Percentiles rank a stretch among this genome's conserved stretches.
Evolutionary conservation across 2,329 filamentous ascomycete genomes (phyloP).

Genomic region (Phoma sp.): DNA sequence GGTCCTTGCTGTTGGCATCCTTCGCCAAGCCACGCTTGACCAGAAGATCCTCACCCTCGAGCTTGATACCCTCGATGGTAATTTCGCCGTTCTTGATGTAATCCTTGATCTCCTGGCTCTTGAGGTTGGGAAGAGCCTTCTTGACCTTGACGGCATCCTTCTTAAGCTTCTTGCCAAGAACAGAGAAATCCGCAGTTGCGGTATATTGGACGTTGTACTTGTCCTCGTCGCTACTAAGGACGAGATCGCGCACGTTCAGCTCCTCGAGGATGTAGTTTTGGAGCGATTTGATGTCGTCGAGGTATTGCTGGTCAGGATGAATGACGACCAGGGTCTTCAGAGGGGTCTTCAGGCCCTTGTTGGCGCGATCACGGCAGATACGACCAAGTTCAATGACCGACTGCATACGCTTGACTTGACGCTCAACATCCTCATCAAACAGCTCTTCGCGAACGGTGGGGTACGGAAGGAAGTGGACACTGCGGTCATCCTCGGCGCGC

Average conservation of each 20-base stretch:
- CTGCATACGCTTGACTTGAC: constrained; percentile 89
- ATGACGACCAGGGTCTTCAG: constrained; percentile 89
- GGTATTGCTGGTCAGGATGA: constrained; percentile 79
- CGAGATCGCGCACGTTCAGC: constrained; percentile 84
- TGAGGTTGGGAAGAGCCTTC: constrained; percentile 81
- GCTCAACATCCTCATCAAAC: constrained; percentile 84
- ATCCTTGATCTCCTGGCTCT: constrained; percentile 77
- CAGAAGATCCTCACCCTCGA: constrained; percentile 81
- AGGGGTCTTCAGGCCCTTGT: constrained; percentile 87
- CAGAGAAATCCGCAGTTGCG: constrained; percentile 89
- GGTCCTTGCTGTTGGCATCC: constrained; percentile 70
- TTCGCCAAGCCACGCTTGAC: constrained; percentile 81
- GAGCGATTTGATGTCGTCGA: constrained; percentile 84
- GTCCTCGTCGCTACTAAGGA: constrained; percentile 84
- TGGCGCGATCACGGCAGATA: constrained; percentile 82
- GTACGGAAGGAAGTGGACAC: constrained; percentile 91
- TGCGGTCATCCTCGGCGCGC: constrained; percentile 74
- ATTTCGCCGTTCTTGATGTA: constrained; percentile 79
- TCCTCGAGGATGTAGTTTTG: constrained; percentile 91
- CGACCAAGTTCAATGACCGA: constrained; percentile 90
- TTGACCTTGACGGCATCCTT: constrained; percentile 92
- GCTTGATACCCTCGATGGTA: constrained; percentile 81
- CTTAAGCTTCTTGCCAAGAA: constrained; percentile 94
- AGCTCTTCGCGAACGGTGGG: constrained; percentile 87
- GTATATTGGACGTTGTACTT: constrained; percentile 93